Conservation (phyloP, 2,329 filamentous ascomycete species). For the Tolypocladium guangdongense region DNA sequence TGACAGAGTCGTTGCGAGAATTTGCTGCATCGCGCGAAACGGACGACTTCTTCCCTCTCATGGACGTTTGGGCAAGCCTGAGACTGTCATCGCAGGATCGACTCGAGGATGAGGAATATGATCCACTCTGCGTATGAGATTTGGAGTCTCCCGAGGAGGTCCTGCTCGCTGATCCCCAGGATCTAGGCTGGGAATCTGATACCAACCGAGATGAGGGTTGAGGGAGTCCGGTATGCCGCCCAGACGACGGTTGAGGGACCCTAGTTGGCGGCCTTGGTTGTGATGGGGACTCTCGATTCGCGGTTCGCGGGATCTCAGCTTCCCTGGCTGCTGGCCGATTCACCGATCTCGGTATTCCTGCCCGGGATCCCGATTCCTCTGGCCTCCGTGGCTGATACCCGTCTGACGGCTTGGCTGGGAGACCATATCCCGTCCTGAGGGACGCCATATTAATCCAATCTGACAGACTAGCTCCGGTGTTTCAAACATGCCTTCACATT, state of each 20-base stretch:
- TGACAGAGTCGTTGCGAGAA: conserved; percentile 23
- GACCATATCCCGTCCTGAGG: conserved; percentile 27
- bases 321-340: conserved; percentile 12
- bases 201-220: conserved; percentile 10
- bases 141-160: conserved; percentile 19
- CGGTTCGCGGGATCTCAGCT: conserved; percentile 7
- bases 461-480: neutral
- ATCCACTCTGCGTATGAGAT: conserved; percentile 19
- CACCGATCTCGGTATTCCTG: conserved; percentile 12
- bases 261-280: conserved; percentile 9
- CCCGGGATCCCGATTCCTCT: conserved; percentile 10
- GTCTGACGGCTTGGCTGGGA: conserved; percentile 28
- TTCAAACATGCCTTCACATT: conserved; percentile 2
- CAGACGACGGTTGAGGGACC: conserved; percentile 11
- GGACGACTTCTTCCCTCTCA: conserved; percentile 32
- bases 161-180: conserved; percentile 27
- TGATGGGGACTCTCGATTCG: conserved; percentile 7
- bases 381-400: conserved; percentile 17
- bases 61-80: neutral
- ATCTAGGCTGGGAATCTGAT: conserved; percentile 30
- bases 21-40: conserved; percentile 8
- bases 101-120: conserved; percentile 22
- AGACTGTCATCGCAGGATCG: conserved; percentile 18
- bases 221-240: conserved; percentile 13
- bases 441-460: conserved; percentile 32